Evolutionary conservation across 768 basidiomycete genomes (phyloP), one percentile per base, ranked within the genome.

Genomic region (Lactarius psammicola): DNA sequence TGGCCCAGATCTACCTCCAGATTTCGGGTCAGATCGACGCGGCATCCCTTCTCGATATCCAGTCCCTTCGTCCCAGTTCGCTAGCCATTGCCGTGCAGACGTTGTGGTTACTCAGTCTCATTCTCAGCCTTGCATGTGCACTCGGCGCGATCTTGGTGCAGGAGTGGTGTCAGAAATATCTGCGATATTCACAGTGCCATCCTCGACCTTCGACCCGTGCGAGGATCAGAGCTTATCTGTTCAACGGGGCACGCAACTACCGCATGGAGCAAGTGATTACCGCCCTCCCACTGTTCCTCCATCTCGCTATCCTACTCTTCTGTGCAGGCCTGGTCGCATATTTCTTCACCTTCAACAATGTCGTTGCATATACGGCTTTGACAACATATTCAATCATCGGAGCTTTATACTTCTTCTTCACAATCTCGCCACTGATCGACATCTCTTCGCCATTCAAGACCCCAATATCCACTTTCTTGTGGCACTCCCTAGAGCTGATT

Each of bases 381-480:
- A 30, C 38, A 11, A 58, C 55, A 5, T 68, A 59, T 33, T 28
- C 51, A 3, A 20, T 51, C 17, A 33, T 31, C 30, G 68, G 55
- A 15, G 10, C 54, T 5, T 23, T 31, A 7, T 69, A 69, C 49
- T 5, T 65, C 33, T 11, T 46, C 31, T 33, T 69, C 40, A 54
- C 68, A n/a, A 58, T 69, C 60, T 56, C 20, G 11, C 63, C 69
- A 4, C n/a, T 69, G 31, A 26, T 64, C 40, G 31, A 54, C 31
- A 46, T 30, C 3, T 46, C 63, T 59, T 69, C 68, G 5, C 69
- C 69, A 18, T 64, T 65, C 49, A 69, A 68, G 18, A 69, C 67
- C 7, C 67, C 68, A 6, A 23, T 69, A 4, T 64, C 68, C 20
- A 26, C 42, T 28, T 26, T 63, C 30, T 20, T 67, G 33, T 68